Percentiles rank a stretch among this genome's conserved stretches.
Evolutionary conservation across 2,329 filamentous ascomycete species (phyloP).

Genomic region (Tolypocladium cylindrosporum): DNA sequence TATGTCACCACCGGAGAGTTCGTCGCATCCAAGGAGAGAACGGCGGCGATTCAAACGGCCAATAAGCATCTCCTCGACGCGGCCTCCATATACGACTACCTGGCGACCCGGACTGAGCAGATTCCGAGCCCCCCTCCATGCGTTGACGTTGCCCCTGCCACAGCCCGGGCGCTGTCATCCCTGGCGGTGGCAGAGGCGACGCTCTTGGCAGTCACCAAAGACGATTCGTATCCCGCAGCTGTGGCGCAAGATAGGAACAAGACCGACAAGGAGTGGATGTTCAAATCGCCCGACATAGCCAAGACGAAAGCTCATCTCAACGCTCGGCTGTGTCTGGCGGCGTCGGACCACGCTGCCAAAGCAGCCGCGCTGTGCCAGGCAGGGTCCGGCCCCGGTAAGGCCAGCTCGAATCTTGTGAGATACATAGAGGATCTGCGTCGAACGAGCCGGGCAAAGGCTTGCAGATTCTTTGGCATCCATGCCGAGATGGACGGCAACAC

Average conservation of each 20-base stretch:
- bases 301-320: constrained; percentile 85
- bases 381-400: constrained; percentile 30
- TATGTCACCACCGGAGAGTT: constrained; percentile 56
- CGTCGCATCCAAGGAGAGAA: constrained; percentile 55
- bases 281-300: constrained; percentile 75
- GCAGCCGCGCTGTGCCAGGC: constrained; percentile 45
- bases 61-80: constrained; percentile 72
- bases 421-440: constrained; percentile 69
- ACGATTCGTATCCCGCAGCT: constrained; percentile 81
- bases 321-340: constrained; percentile 76
- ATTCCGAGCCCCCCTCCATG: constrained; percentile 31
- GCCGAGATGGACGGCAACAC: constrained; percentile 74
- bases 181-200: constrained; percentile 82
- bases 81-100: constrained; percentile 65
- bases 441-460: constrained; percentile 73
- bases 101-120: constrained; percentile 46
- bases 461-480: constrained; percentile 83
- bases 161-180: constrained; percentile 45
- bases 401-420: constrained; percentile 56
- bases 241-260: constrained; percentile 75
- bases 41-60: constrained; percentile 58
- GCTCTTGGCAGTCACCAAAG: constrained; percentile 80
- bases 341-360: constrained; percentile 75
- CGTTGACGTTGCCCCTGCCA: constrained; percentile 42
- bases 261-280: constrained; percentile 93